Base-by-base conservation (phyloP, 192 early-diverging fungal species). In the Entomortierella beljakovae region DNA sequence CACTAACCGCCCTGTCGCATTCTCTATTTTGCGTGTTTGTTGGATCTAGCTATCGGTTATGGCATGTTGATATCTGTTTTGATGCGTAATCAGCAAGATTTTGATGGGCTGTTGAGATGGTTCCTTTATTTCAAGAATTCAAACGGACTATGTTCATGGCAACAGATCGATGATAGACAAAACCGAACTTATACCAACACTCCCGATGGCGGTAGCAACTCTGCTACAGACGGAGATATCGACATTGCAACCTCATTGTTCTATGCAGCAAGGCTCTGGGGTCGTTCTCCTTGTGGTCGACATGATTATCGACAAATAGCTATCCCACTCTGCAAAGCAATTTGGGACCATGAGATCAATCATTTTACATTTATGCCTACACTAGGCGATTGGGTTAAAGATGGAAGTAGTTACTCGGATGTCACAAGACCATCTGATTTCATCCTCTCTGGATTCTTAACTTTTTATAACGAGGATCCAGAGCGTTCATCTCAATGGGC, bases 171-270 rank as follows among this genome's bases (percentile, higher is more conserved):
- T 35, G 54, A 73, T 51, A 83, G 85, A 28, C 64, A 68, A 23
- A 62, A 49, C 29, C 70, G 54, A 20, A 56, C 62, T 9, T 81
- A 81, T 29, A 23, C 50, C 3, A 85, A 85, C 61, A 62, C 85
- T 22, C 82, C 84, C 7, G 84, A 88, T 23, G 86, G 86, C 20
- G 86, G 86, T 6, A 38, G 62, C 7, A 83, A 88, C 50, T 84
- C 84, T 59, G 86, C 86, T 6, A 88, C 86, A 0, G 86, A 88
- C 51, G 86, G 86, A 9, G 86, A 88, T 68, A 80, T 88, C 16
- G 86, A 88, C 64, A 81, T 88, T 62, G 82, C 82, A 7, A 85
- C 86, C 23, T 82, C 86, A 1, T 52, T 88, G 16, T 88, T 88
- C 50, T 69, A 85, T 28, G 86, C 86, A 0, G 70, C 80, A 5